These are phyloP conservation scores for Hylodesmum podocarpum DNA, from an alignment of 306 rosid genomes.

Conservation along the genomic window DNA sequence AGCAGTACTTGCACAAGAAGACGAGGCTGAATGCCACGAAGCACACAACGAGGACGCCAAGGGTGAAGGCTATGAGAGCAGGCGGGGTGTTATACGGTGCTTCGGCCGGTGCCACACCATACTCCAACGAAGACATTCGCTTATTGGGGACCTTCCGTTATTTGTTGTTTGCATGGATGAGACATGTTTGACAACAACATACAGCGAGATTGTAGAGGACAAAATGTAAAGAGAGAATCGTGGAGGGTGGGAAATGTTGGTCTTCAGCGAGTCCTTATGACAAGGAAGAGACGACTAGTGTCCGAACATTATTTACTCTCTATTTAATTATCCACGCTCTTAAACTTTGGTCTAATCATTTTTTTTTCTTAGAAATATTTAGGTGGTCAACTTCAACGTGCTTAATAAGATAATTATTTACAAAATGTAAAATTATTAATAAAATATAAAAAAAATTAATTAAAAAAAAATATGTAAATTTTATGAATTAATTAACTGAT, in stretches of 20 bases:
- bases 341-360: too few relatives aligned
- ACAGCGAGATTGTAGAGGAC: neutral
- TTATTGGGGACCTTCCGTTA: slow-evolving; percentile 36
- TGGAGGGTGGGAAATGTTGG: slow-evolving; percentile 22
- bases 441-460: too few relatives aligned
- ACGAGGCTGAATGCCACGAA: slow-evolving; percentile 47
- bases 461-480: too few relatives aligned
- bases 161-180: slow-evolving; percentile 42
- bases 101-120: neutral
- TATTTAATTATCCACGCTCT: too few relatives aligned
- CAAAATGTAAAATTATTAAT: too few relatives aligned
- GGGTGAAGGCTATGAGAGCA: slow-evolving; percentile 40
- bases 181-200: neutral
- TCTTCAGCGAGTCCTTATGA: slow-evolving; percentile 53
- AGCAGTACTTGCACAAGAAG: slow-evolving; percentile 49
- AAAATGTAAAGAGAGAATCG: slow-evolving; percentile 23
- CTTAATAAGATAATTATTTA: too few relatives aligned
- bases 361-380: too few relatives aligned
- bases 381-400: too few relatives aligned
- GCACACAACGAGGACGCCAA: slow-evolving; percentile 45
- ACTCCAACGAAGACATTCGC: slow-evolving; percentile 23
- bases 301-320: neutral
- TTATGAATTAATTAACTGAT: too few relatives aligned
- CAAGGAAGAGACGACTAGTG: slow-evolving; percentile 8
- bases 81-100: slow-evolving; percentile 32